These are phyloP conservation scores for Agaricus sinodeliciosus DNA, from an alignment of 768 basidiomycete genomes.

Conservation along the genomic window DNA sequence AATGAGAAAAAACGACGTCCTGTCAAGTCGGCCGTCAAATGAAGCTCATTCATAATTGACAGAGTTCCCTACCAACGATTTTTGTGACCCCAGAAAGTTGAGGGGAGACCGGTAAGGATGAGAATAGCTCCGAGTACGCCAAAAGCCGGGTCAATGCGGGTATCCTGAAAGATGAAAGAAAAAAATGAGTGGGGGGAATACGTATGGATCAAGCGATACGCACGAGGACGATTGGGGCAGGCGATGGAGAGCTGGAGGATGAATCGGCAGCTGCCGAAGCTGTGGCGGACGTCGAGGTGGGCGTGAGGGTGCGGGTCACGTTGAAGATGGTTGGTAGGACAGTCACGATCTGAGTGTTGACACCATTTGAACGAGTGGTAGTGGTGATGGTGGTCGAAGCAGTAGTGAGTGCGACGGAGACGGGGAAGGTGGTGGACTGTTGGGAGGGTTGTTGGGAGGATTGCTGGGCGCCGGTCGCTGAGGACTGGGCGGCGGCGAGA, in stretches of 20 bases:
- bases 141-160: constrained; percentile 81
- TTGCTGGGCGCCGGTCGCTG: constrained; percentile 9
- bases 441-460: constrained; percentile 13
- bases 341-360: constrained; percentile 41
- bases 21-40: constrained; percentile 22
- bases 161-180: constrained; percentile 35
- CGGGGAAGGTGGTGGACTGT: constrained; percentile 23
- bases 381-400: constrained; percentile 37
- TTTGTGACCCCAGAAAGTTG: constrained; percentile 91
- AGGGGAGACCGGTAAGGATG: constrained; percentile 84
- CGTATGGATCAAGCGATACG: constrained; percentile 10
- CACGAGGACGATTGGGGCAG: constrained; percentile 37
- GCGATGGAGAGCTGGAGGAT: constrained; percentile 39
- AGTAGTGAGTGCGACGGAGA: constrained; percentile 52
- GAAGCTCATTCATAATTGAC: constrained; percentile 12
- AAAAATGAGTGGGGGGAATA: constrained; percentile 18
- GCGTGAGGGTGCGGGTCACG: constrained; percentile 50
- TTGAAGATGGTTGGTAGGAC: constrained; percentile 56
- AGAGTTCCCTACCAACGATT: constrained; percentile 71
- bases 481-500: constrained; percentile 16
- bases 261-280: constrained; percentile 32
- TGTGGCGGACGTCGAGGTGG: constrained; percentile 29
- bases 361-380: constrained; percentile 44
- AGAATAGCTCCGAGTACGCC: constrained; percentile 84
- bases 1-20: constrained; percentile 91